phyloP scores from a whole-genome alignment of 179 eudicot genomes.

The Amaranthus tricolor region DNA sequence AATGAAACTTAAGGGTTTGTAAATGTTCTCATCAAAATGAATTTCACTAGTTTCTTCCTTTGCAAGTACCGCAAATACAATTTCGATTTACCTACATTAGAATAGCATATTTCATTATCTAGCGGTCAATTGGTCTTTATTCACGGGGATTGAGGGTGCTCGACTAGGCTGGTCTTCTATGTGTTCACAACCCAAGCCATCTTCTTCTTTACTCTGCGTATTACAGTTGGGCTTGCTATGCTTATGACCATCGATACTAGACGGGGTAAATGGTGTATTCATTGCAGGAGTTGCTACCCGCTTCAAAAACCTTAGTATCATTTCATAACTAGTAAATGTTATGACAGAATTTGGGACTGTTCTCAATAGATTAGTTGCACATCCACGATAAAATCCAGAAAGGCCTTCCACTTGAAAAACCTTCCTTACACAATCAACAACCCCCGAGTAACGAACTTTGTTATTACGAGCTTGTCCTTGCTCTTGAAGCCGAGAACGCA shows the following conservation, averaged over 20 bases:
- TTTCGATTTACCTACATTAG: background rate
- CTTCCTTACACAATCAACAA: constrained; percentile 71
- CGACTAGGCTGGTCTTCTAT: constrained; percentile 21
- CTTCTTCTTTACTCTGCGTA: constrained; percentile 18
- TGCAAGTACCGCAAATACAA: background rate
- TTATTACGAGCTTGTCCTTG: constrained; percentile 65
- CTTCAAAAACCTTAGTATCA: constrained; percentile 59
- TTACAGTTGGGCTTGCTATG: constrained; percentile 14
- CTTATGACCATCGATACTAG: constrained; percentile 24
- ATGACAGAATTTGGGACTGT: constrained; percentile 93
- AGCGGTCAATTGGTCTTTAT: constrained; percentile 30
- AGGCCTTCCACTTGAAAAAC: constrained; percentile 67
- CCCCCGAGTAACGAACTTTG: constrained; percentile 57
- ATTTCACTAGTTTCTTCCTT: background rate
- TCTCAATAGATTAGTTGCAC: constrained; percentile 82
- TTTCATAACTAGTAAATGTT: constrained; percentile 88
- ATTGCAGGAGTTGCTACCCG: constrained; percentile 39
- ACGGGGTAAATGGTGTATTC: constrained; percentile 18
- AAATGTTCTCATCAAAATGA: background rate
- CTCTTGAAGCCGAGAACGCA: constrained; percentile 87
- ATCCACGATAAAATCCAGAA: constrained; percentile 83
- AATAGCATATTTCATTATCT: constrained; percentile 6
- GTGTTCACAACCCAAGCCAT: constrained; percentile 19
- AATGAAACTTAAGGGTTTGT: constrained; percentile 5
- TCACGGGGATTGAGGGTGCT: constrained; percentile 23